Conservation (phyloP, 1,284 basidiomycete species). For the Meira miltonrushii region DNA sequence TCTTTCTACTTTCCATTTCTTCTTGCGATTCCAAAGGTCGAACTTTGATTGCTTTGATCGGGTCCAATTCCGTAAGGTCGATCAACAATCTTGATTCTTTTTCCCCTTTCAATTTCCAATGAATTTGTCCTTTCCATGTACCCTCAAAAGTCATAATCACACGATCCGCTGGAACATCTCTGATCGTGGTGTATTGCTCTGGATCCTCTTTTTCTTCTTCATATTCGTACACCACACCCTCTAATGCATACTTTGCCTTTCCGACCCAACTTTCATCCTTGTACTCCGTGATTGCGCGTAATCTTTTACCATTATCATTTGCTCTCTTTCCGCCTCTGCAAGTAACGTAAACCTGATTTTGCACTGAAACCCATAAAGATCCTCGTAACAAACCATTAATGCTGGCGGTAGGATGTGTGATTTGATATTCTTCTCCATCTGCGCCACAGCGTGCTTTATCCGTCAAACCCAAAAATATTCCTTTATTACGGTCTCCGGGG, state of each 20-base stretch:
- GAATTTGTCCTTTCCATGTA: constrained; percentile 76
- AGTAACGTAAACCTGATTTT: constrained; percentile 73
- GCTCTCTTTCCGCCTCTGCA: constrained; percentile 65
- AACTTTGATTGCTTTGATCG: constrained; percentile 73
- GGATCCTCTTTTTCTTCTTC: constrained; percentile 58
- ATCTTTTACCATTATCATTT: constrained; percentile 53
- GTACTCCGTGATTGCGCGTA: constrained; percentile 82
- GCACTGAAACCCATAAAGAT: constrained; percentile 80
- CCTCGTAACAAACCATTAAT: constrained; percentile 89
- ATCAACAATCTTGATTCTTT: constrained; percentile 69
- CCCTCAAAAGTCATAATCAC: constrained; percentile 80
- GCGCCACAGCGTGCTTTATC: constrained; percentile 18
- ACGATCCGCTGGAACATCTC: constrained; percentile 76
- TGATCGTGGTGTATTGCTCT: constrained; percentile 71
- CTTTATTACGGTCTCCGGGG: constrained; percentile 62
- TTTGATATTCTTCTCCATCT: constrained; percentile 56
- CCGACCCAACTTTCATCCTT: constrained; percentile 98
- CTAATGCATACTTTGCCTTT: constrained; percentile 75
- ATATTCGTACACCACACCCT: constrained; percentile 84
- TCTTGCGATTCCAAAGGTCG: constrained; percentile 75
- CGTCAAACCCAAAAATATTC: constrained; percentile 62
- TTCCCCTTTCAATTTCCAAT: constrained; percentile 69
- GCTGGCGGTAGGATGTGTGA: constrained; percentile 80
- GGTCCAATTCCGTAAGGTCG: constrained; percentile 68
- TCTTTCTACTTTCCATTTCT: constrained; percentile 72